Conservation (phyloP, 805 yeast species). For the Candida saitoana region DNA sequence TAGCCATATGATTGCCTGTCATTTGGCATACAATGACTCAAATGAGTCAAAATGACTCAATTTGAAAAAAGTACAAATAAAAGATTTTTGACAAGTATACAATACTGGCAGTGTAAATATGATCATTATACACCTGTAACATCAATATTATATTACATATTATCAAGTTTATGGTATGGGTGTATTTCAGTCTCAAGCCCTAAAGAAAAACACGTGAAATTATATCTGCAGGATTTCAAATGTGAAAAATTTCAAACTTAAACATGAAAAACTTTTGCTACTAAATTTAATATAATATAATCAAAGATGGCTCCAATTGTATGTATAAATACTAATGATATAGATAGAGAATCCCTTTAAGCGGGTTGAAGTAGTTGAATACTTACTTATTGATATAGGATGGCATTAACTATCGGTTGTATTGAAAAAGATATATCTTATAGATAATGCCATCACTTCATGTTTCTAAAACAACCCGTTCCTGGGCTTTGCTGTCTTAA, state of each 20-base stretch:
- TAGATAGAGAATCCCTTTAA: conserved; percentile 2
- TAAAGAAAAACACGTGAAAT: neutral
- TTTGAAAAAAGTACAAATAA: neutral
- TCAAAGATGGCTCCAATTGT: conserved; percentile 85
- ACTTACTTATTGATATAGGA: neutral
- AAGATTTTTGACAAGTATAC: neutral
- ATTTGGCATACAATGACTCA: neutral
- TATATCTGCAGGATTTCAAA: neutral
- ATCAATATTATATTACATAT: too few relatives aligned
- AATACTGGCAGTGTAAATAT: too few relatives aligned
- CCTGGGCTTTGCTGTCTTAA: conserved; percentile 49
- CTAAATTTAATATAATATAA: neutral
- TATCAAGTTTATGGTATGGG: too few relatives aligned
- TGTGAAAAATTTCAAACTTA: neutral
- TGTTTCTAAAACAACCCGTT: conserved; percentile 29
- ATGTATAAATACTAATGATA: conserved; percentile 42
- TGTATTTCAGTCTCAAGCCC: too few relatives aligned
- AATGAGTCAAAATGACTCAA: neutral
- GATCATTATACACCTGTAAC: too few relatives aligned
- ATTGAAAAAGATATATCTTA: neutral
- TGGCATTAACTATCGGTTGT: conserved; percentile 4
- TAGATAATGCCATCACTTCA: conserved; percentile 2
- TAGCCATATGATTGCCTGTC: neutral
- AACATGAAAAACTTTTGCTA: neutral
- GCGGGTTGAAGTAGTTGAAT: conserved; percentile 4